Evolutionary conservation across 1,139 yeast species (phyloP), one percentile per base, ranked within the genome.

Genomic region (Candida gigantensis): DNA sequence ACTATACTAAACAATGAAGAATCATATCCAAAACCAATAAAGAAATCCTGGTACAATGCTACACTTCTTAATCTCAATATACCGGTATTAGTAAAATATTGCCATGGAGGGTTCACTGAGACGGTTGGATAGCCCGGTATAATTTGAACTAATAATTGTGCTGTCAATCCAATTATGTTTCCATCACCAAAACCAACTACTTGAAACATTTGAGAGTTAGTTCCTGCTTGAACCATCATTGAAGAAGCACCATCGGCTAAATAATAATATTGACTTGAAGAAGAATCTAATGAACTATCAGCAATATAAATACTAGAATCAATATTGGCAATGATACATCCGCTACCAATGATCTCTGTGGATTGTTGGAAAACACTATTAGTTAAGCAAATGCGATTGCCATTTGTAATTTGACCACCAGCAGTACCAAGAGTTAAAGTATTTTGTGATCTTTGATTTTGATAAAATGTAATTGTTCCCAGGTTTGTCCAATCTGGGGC

Each of bases 331-430:
- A 53, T 51, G 23, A 60, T 37, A 50, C 66, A 62, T 32, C 68
- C 68, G 24, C 39, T 12, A 28, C 68, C 68, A 1, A 18, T 13
- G 24, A 61, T 48, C 10, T 36, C 37, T 16, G 61, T 52, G 10
- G 55, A 35, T 40, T 59, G 65, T 27, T 43, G 45, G 36, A 54
- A 60, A n/a, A 39, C 47, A 30, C 49, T 46, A 35, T 58, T 54
- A 24, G 45, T 40, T 30, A 62, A 49, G 52, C 68, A 62, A 34
- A 62, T 60, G 24, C 57, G 53, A 43, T 65, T 67, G 28, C 47
- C 47, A 37, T 60, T 60, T 18, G 49, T 47, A 23, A 63, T 51
- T 16, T 49, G 33, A 8, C 42, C 37, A 12, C 30, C 24, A 11
- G 49, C 30, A 18, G 44, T 39, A 24, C 65, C 63, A 23, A 57